phyloP scores from a whole-genome alignment of 2,329 filamentous ascomycete genomes.

The Podosphaera fusca region DNA sequence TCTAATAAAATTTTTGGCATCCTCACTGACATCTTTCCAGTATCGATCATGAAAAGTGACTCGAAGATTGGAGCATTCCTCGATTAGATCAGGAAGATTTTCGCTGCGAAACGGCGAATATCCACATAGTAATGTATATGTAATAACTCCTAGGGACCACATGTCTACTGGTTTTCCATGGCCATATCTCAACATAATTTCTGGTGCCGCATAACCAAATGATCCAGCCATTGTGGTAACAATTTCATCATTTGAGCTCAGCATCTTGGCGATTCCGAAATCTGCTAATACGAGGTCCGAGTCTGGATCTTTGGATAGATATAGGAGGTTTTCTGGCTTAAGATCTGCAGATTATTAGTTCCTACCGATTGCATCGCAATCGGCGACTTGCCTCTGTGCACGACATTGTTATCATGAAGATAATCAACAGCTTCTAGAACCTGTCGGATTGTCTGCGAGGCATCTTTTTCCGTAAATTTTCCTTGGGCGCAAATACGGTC shows the following conservation, averaged over 20 bases:
- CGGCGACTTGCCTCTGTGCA: constrained; percentile 52
- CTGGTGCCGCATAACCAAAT: constrained; percentile 90
- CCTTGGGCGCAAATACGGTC: constrained; percentile 96
- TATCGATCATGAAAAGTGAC: constrained; percentile 95
- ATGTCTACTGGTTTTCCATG: constrained; percentile 98
- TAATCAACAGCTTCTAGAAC: constrained; percentile 85
- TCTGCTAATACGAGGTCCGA: constrained; percentile 86
- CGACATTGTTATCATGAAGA: constrained; percentile 80
- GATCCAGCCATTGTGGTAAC: constrained; percentile 97
- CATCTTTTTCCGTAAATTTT: constrained; percentile 93
- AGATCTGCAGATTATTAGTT: constrained; percentile 38
- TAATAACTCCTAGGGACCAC: constrained; percentile 98
- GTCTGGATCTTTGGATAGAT: constrained; percentile 52
- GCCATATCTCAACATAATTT: constrained; percentile 93
- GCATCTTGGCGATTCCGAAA: constrained; percentile 96
- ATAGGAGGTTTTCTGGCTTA: constrained; percentile 93
- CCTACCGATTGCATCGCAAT: not conserved
- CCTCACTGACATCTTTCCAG: constrained; percentile 90
- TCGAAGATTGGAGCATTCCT: constrained; percentile 65
- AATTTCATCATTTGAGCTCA: constrained; percentile 73
- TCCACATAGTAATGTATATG: constrained; percentile 90
- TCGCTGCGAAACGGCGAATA: constrained; percentile 97
- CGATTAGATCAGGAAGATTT: constrained; percentile 75
- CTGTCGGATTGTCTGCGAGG: constrained; percentile 78
- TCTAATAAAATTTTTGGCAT: constrained; percentile 87